Base-by-base conservation (phyloP, 2,329 filamentous ascomycete genomes). In the Ophiostoma piceae region DNA sequence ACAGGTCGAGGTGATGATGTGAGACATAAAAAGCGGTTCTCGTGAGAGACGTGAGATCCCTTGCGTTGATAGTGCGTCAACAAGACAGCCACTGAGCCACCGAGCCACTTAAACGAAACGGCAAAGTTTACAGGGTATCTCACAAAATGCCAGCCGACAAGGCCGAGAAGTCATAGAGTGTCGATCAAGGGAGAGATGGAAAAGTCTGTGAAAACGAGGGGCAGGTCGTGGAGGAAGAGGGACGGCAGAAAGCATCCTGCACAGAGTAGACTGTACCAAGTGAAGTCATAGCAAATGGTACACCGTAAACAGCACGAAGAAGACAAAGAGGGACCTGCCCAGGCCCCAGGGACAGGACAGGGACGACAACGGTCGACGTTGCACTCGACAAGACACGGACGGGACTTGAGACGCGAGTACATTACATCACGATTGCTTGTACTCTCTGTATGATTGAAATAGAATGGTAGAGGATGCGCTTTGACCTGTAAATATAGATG, bases 361-460 rank as follows among this genome's bases (percentile, higher is more conserved):
- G 14, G 22, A 32, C 26, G 26, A 32, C 26, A 62, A 62, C 26
- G 57, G 57, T 62, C 7, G 57, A 32, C 8, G 57, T 62, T 32
- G 26, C 57, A 62, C 57, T 62, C 57, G 32, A 35, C 57, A 29
- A 62, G 57, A 62, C 57, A 62, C 57, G 57, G 57, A 62, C 57
- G 57, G 57, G 57, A 11, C 57, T 32, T 32, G 26, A 62, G 57
- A 16, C 57, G 57, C 57, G 14, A 62, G 26, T 29, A 32, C 57
- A 60, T 60, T 60, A 8, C 54, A 62, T 62, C 57, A 62, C 51
- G 22, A 47, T 19, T 47, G 19, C 43, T 47, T 47, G 51, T 57
- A 57, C 35, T 57, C 7, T 26, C 51, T 14, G 26, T n/a, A 57
- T 57, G 39, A 35, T 35, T 6, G 47, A 29, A 22, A 26, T 22